A percentile compares a stretch with the other conserved stretches of the same genome.
phyloP scores from a whole-genome alignment of 257 asterid species.

The Nicotiana paniculata region DNA sequence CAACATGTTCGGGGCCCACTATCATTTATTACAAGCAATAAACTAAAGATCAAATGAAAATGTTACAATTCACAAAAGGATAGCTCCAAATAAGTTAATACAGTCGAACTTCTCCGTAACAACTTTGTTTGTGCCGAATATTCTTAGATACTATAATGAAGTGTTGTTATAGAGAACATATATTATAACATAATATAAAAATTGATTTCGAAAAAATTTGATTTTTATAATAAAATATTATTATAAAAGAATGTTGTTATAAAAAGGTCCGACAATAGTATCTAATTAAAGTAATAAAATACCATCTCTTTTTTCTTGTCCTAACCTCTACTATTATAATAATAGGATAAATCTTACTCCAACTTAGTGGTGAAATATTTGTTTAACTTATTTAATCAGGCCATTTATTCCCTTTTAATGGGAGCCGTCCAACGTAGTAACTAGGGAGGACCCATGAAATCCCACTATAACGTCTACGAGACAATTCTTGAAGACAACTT shows the following conservation, averaged over 20 bases:
- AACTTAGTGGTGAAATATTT: neutral
- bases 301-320: neutral
- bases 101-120: too few species aligned
- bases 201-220: too few species aligned
- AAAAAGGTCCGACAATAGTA: neutral
- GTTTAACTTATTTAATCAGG: neutral
- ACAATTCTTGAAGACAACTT: neutral
- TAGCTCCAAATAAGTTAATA: neutral
- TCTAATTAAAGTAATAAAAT: neutral
- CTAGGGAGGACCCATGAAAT: neutral
- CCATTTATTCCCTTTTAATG: conserved; percentile 7
- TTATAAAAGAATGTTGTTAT: too few species aligned
- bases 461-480: neutral
- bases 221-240: too few species aligned
- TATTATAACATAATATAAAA: too few species aligned
- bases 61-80: neutral
- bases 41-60: neutral
- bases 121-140: too few species aligned
- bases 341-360: neutral
- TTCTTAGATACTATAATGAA: too few species aligned
- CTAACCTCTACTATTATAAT: conserved; percentile 3
- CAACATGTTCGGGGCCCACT: neutral
- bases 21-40: neutral
- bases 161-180: too few species aligned
- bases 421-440: conserved; percentile 8